These are phyloP conservation scores for Gossypium raimondii DNA, from an alignment of 345 rosid species.

Conservation along the genomic window DNA sequence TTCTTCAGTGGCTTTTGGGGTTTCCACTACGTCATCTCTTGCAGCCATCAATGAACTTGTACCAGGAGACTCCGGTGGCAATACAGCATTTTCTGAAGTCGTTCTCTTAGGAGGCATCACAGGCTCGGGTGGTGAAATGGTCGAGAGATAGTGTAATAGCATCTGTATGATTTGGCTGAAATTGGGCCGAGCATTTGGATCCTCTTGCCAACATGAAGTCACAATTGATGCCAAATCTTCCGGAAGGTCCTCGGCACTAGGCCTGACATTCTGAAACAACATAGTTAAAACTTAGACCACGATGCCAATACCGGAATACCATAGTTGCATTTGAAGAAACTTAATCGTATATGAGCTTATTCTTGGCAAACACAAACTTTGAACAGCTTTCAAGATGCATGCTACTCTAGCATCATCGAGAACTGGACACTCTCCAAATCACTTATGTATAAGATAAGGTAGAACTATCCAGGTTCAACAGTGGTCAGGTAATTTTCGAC, in stretches of 20 bases:
- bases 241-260: slow-evolving; percentile 72
- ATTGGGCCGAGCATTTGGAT: slow-evolving; percentile 83
- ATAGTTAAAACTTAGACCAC: background rate
- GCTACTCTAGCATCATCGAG: background rate
- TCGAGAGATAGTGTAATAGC: slow-evolving; percentile 69
- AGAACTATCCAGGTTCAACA: background rate
- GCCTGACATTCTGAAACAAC: slow-evolving; percentile 68
- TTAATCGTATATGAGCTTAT: background rate
- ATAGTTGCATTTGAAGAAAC: background rate
- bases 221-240: slow-evolving; percentile 71
- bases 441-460: background rate
- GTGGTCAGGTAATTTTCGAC: background rate
- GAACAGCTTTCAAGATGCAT: slow-evolving; percentile 8
- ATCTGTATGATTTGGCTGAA: slow-evolving; percentile 82
- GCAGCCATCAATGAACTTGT: slow-evolving; percentile 74
- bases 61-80: slow-evolving; percentile 85
- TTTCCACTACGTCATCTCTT: slow-evolving; percentile 45
- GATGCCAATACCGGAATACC: background rate
- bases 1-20: slow-evolving; percentile 32
- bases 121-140: slow-evolving; percentile 51
- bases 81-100: slow-evolving; percentile 51
- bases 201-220: slow-evolving; percentile 95
- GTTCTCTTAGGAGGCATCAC: slow-evolving; percentile 44
- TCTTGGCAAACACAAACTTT: background rate
- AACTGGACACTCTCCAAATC: background rate